Evolutionary conservation across 192 early-diverging fungal species (phyloP), one percentile per base, ranked within the genome.

Genomic region (Backusella sp.): DNA sequence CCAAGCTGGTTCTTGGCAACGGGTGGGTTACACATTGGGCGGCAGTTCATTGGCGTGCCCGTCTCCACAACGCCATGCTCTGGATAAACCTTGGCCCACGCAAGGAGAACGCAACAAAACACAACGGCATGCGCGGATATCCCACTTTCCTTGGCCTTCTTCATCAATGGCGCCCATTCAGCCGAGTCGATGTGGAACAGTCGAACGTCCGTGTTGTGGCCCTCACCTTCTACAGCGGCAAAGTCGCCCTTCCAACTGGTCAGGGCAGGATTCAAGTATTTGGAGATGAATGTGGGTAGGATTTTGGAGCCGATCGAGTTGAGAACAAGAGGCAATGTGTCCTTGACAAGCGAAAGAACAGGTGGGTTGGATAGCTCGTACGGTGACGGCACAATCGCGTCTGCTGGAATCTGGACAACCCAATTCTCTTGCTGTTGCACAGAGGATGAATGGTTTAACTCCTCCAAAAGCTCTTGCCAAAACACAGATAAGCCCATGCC

Each of bases 401-500:
- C 21, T 32, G n/a, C 15, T 7, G 34, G 26, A 23, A 56, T 56
- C 6, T 41, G 4, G 15, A 73, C 41, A 67, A n/a, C 23, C 56
- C 56, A 62, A n/a, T 46, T 76, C 1, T 26, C 37, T 37, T 42
- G 56, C n/a, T 75, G 28, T 17, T 74, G 19, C n/a, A 41, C 15
- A 8, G 44, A 34, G 3, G 17, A 28, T 19, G 36, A n/a, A 12
- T 36, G 17, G 14, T 75, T 72, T 28, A 82, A 36, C 30, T 66
- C 32, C 0, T 49, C 65, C n/a, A 82, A 39, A 11, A 82, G 9
- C 14, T 21, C 65, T 9, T 39, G n/a, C 74, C 74, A 82, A 36
- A 82, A 79, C 1, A 73, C 44, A 3, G 69, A 69, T 17, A 75
- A 66, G 42, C 81, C 79, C 53, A 72, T 75, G 12, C 81, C 81